Evolutionary conservation across 305 asterid genomes (phyloP).

Genomic region (Fraxinus velutina): DNA sequence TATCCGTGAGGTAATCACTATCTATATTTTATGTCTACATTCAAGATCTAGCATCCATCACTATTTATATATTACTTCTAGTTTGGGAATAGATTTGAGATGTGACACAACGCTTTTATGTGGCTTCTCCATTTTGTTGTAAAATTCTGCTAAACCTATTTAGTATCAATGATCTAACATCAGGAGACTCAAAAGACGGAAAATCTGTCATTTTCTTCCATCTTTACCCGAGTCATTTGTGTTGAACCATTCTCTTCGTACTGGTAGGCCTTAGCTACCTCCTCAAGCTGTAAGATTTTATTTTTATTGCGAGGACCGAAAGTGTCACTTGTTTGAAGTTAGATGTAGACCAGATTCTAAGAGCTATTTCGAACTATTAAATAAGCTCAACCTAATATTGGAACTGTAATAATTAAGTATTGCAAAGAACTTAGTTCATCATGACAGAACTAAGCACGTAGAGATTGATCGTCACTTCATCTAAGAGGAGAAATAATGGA

Average conservation of each 20-base stretch:
- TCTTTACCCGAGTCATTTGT: not conserved
- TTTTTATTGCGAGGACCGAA: not conserved
- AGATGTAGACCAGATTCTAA: not conserved
- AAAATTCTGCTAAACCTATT: not conserved
- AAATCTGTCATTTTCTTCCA: not conserved
- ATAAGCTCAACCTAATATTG: not conserved
- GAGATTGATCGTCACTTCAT: not conserved
- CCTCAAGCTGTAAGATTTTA: not conserved
- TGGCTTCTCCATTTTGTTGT: not conserved
- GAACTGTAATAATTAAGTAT: not conserved
- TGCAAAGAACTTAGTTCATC: not conserved
- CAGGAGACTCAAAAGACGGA: not conserved
- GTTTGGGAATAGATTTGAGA: slow-evolving; percentile 2
- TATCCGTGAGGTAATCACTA: slow-evolving; percentile 74
- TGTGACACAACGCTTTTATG: not conserved
- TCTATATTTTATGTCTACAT: slow-evolving; percentile 8
- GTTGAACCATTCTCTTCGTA: not conserved
- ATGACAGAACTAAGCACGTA: not conserved
- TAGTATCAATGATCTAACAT: not conserved
- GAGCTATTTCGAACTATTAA: not conserved
- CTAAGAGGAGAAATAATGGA: not conserved
- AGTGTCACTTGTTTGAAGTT: not conserved
- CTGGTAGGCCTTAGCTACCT: not conserved
- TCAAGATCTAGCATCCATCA: slow-evolving; percentile 7
- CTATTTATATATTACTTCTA: not conserved